Evolutionary conservation across 129 eudicot genomes (phyloP), one percentile per base, ranked within the genome.

Genomic region (Flaveria ramosissima): DNA sequence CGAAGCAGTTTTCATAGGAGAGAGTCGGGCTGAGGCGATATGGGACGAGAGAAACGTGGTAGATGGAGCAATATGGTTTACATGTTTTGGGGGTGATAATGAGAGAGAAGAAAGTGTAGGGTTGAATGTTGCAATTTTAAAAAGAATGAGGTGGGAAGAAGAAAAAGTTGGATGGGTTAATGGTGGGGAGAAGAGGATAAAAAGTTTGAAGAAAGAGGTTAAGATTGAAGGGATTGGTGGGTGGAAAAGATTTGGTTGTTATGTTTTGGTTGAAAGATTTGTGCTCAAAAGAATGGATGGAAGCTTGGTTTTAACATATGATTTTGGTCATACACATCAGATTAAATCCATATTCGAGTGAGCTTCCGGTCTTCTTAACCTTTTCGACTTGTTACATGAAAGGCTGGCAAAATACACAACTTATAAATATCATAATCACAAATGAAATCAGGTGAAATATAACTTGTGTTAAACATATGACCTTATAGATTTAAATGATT

Each of bases 261-360:
- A 88, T 87, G 83, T 85, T 7, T 79, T 93, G 73, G 90, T 93
- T 80, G 98, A 93, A 81, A 90, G 88, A 36, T 93, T 93, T 85
- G 83, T 82, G 52, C 59, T 88, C 24, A 90, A 59, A 75, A 90
- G 92, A 83, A 88, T 89, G 91, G 88, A 93, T 74, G 92, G 88
- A 55, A 90, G 87, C 71, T 70, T 84, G 78, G 88, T 85, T 2
- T 63, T 93, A 86, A 63, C 89, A 16, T 90, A 75, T 79, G 87
- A 85, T 52, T 91, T 88, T 72, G 64, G 71, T 45, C 94, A 91
- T 19, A 42, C 65, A 2, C 85, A 86, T 68, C 85, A 85, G 47
- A 59, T 86, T 7, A 88, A 57, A 74, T 42, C 80, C 71, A 81
- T 67, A 50, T 88, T 88, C 83, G 89, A 80, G 17, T 87, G 78